Conservation (phyloP, 1,139 yeast genomes). For the Debaryomycetaceae sp. region DNA sequence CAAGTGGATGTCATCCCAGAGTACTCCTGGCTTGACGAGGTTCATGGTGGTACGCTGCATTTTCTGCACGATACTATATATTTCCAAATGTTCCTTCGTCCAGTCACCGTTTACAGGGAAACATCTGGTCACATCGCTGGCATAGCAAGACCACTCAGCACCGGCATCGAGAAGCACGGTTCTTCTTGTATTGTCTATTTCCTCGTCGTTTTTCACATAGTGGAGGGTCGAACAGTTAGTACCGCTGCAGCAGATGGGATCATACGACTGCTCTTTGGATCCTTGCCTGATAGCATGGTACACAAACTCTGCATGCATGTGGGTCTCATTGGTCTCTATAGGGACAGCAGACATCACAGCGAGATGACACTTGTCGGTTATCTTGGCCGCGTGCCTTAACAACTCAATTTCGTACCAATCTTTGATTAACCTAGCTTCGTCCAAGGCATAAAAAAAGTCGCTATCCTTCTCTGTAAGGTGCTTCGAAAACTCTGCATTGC, state of each 20-base stretch:
- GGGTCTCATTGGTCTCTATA: conserved; percentile 83
- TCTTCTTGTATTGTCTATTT: conserved; percentile 46
- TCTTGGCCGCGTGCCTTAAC: conserved; percentile 74
- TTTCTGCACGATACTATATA: conserved; percentile 75
- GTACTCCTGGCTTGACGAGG: conserved; percentile 72
- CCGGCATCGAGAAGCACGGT: conserved; percentile 92
- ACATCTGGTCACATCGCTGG: conserved; percentile 91
- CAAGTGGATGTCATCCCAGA: conserved; percentile 84
- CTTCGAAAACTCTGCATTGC: conserved; percentile 27
- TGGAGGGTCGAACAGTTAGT: conserved; percentile 89
- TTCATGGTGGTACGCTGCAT: conserved; percentile 78
- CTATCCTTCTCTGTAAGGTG: conserved; percentile 39
- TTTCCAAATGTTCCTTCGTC: conserved; percentile 79
- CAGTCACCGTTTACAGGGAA: conserved; percentile 91
- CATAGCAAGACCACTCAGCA: conserved; percentile 92
- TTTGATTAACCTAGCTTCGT: conserved; percentile 81
- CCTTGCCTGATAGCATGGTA: conserved; percentile 96
- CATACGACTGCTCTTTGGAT: conserved; percentile 82
- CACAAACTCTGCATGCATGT: conserved; percentile 90
- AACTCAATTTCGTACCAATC: conserved; percentile 76
- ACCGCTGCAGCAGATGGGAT: conserved; percentile 95
- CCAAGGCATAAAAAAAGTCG: conserved; percentile 69
- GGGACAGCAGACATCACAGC: conserved; percentile 94
- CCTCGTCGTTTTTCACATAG: conserved; percentile 80
- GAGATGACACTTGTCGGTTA: conserved; percentile 82